Base-by-base conservation (phyloP, 225 moss, liverwort and hornwort genomes). In the Marchantia polymorpha region DNA sequence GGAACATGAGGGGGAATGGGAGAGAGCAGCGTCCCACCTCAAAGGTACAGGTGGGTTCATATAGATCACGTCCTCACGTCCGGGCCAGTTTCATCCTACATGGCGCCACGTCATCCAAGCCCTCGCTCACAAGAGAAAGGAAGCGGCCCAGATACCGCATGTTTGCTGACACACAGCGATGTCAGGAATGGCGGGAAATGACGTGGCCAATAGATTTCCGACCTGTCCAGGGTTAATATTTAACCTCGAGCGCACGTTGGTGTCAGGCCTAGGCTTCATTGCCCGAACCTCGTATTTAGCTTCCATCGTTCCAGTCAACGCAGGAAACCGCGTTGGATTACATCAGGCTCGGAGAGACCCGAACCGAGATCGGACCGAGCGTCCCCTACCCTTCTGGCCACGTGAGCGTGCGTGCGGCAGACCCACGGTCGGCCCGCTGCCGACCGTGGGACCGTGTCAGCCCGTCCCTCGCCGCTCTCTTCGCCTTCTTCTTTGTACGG, bases 401-500 rank as follows among this genome's bases (percentile, higher is more conserved):
- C 69, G 69, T 70, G 69, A 70, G 69, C 69, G 69, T 70, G 69
- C 69, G 69, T 70, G 69, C 7, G 30, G 69, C 69, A 70, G 39
- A 70, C 69, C 14, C 69, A 70, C 69, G 69, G 69, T 70, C 69
- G 69, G 69, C 69, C 7, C 9, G 9, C 23, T 11, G 69, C 69
- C 69, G 69, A 70, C 69, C 69, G 48, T 70, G 69, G 69, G 69
- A 70, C 69, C 69, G 48, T 70, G 69, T 70, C 69, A 70, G 69
- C 69, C 69, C 46, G 69, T 70, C 48, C 46, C 69, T 70, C 69
- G 69, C 9, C 69, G 46, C 69, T 70, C 69, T 70, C 31, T 70
- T 70, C 46, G 69, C 69, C 69, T 70, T 70, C 69, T 70, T 70
- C 69, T 47, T 9, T 70, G 69, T 70, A 47, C 69, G 69, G 39